Conservation (phyloP, 257 asterid species). For the Fraxinus americana region DNA sequence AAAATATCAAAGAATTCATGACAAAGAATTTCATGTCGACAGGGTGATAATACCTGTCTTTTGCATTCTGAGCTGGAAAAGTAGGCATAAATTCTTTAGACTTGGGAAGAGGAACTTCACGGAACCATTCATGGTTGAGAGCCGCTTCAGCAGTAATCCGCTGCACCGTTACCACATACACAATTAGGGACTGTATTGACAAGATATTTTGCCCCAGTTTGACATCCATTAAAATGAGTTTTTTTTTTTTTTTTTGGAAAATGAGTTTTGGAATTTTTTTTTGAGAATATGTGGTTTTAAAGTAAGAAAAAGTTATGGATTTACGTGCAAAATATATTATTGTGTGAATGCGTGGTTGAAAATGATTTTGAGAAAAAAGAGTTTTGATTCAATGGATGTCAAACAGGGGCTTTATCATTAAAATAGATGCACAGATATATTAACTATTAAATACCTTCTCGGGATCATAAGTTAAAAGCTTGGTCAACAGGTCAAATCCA, state of each 20-base stretch:
- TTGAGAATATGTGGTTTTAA: too few relatives aligned
- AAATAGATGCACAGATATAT: not conserved
- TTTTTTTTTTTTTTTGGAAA: too few relatives aligned
- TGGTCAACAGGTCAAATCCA: conserved; percentile 83
- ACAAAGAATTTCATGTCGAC: not conserved
- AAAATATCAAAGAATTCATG: not conserved
- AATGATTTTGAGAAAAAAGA: too few relatives aligned
- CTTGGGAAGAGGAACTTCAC: conserved; percentile 82
- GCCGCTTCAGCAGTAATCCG: conserved; percentile 78
- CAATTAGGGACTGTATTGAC: conserved; percentile 10
- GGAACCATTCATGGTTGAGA: conserved; percentile 82
- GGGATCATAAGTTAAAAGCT: conserved; percentile 80
- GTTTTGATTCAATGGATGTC: too few relatives aligned
- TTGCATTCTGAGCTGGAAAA: conserved; percentile 80
- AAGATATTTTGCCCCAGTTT: not conserved
- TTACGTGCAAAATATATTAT: too few relatives aligned
- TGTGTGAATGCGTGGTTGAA: too few relatives aligned
- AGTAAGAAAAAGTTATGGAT: too few relatives aligned
- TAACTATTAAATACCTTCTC: conserved; percentile 49
- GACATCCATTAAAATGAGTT: too few relatives aligned
- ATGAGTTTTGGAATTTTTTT: too few relatives aligned
- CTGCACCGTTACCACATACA: conserved; percentile 36
- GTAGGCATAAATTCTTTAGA: conserved; percentile 90
- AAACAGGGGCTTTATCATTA: not conserved
- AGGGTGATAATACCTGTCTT: conserved; percentile 59